Evolutionary conservation across 2,329 filamentous ascomycete genomes (phyloP).

Genomic region (Chaetomium olivaceum): DNA sequence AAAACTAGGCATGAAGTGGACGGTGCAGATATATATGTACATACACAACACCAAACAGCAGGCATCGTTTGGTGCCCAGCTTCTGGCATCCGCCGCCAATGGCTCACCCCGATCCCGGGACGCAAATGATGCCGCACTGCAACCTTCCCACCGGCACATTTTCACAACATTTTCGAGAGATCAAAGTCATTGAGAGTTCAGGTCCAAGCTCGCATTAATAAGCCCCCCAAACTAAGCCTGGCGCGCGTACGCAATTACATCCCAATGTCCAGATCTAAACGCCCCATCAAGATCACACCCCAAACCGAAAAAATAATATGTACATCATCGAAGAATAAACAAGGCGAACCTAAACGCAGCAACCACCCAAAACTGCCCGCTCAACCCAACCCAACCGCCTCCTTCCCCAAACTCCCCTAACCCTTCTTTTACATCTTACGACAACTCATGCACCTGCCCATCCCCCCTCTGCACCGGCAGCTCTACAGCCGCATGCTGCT

Average conservation of each 20-base stretch:
- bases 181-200: background rate
- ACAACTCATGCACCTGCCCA: conserved; percentile 26
- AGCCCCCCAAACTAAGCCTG: background rate
- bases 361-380: too few relatives aligned
- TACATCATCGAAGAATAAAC: background rate
- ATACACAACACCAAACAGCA: too few relatives aligned
- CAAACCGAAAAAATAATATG: background rate
- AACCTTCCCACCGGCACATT: background rate
- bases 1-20: too few relatives aligned
- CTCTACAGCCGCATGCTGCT: conserved; percentile 5
- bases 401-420: background rate
- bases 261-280: conserved; percentile 5
- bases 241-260: background rate
- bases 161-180: background rate
- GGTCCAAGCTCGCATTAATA: background rate
- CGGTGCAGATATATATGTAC: too few relatives aligned
- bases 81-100: too few relatives aligned
- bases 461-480: conserved; percentile 25
- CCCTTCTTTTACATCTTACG: background rate
- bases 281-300: background rate
- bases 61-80: too few relatives aligned
- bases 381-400: background rate
- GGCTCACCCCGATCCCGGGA: too few relatives aligned
- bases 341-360: background rate
- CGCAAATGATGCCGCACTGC: background rate